Evolutionary conservation across 129 eudicot genomes (phyloP), one percentile per base, ranked within the genome.

Genomic region (Flaveria sonorensis): DNA sequence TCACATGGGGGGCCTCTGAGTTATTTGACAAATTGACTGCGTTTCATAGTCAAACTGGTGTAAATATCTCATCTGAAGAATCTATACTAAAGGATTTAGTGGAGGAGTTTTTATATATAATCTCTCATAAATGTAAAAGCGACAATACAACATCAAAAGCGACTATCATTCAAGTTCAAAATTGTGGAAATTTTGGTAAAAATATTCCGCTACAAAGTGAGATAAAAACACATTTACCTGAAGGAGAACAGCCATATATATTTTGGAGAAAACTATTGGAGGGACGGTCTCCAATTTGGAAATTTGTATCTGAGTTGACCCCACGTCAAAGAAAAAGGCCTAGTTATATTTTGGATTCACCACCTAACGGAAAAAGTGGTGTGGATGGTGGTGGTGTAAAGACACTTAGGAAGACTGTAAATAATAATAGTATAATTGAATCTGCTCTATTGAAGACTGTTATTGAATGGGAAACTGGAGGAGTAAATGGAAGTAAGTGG

Each of bases 231-330:
- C 79, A 71, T 68, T 46, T 82, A 63, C 65, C 80, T 4, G 82
- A 84, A 74, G 86, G 86, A 68, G 92, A 87, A 39, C 83, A 74
- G 10, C 88, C 90, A 0, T 85, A 71, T 62, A 30, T 79, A 21
- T 91, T 91, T 71, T 94, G 99, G 99, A 85, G 57, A 79, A 88
- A 86, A 56, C 80, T 94, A 68, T 79, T 94, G 73, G 91, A 81
- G 11, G 85, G 88, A 47, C 85, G 68, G 79, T 74, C 26, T 65
- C 96, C 93, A 2, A 23, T 1, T 21, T 94, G 97, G 97, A 94
- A 78, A 70, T 79, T 75, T 85, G 78, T 82, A 71, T 70, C 85
- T 0, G 73, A 48, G 12, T 80, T 86, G 30, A 77, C 85, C 68
- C 87, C 87, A 30, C 81, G 97, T 50, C 90, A 81, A 64, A 86